Conservation (phyloP, 108 stramenopile species). For the Cyclostephanos invisitatus region DNA sequence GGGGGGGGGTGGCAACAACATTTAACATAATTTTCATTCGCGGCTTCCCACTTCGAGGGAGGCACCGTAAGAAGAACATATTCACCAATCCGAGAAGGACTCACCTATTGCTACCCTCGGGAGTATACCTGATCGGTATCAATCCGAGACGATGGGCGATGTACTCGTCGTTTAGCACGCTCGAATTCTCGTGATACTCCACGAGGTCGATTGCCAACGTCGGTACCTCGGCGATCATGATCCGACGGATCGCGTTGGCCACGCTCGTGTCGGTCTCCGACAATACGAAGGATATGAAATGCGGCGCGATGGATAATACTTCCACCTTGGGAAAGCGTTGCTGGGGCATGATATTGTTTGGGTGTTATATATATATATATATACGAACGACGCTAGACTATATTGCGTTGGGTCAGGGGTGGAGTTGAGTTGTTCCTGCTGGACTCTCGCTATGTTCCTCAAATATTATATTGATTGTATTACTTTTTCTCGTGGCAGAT, state of each 20-base stretch:
- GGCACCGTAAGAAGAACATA: no score
- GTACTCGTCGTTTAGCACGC: constrained; percentile 96
- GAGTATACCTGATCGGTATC: constrained; percentile 86
- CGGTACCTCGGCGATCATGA: constrained; percentile 97
- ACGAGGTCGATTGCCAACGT: constrained; percentile 98
- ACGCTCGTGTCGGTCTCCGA: constrained; percentile 93
- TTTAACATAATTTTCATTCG: no score
- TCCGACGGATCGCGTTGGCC: constrained; percentile 94
- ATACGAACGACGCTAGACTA: no score
- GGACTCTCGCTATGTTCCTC: no score
- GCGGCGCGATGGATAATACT: constrained; percentile 71
- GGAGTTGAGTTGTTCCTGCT: no score
- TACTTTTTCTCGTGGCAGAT: no score
- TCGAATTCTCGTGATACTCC: constrained; percentile 91
- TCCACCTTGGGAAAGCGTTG: constrained; percentile 88
- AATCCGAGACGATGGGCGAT: constrained; percentile 96
- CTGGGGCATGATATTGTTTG: constrained; percentile 66
- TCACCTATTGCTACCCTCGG: constrained; percentile 66
- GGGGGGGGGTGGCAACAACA: no score
- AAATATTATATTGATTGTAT: no score
- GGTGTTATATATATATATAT: no score
- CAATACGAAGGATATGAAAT: constrained; percentile 90
- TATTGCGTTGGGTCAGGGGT: no score
- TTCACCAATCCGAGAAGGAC: constrained; percentile 21
- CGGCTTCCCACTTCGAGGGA: no score